These are phyloP conservation scores for Emydomyces testavorans DNA, from an alignment of 2,329 filamentous ascomycete species.

Conservation along the genomic window DNA sequence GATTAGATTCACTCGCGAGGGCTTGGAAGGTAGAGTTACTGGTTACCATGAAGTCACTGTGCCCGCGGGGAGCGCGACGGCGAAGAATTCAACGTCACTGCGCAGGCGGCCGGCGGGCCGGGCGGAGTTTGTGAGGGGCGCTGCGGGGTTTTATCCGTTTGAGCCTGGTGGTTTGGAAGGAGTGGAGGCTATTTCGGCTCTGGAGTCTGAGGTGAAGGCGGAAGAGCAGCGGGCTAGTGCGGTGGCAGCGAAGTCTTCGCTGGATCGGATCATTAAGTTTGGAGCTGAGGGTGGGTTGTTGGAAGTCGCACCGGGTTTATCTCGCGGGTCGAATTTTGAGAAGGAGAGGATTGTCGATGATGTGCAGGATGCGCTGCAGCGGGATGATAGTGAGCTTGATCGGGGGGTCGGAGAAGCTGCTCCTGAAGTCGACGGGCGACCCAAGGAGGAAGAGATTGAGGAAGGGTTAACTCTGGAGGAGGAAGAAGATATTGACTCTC, in stretches of 20 bases:
- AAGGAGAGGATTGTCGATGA: slow-evolving; percentile 51
- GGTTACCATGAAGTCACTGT: slow-evolving; percentile 92
- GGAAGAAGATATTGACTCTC: slow-evolving; percentile 59
- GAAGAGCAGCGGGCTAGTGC: slow-evolving; percentile 34
- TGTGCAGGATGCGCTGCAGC: slow-evolving; percentile 52
- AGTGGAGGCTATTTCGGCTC: slow-evolving; percentile 71
- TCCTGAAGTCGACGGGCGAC: slow-evolving; percentile 19
- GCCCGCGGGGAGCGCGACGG: slow-evolving; percentile 75
- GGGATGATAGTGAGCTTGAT: slow-evolving; percentile 29
- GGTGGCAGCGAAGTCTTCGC: slow-evolving; percentile 28
- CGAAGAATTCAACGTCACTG: slow-evolving; percentile 89
- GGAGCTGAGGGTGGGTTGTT: slow-evolving; percentile 65
- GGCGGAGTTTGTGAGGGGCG: slow-evolving; percentile 84
- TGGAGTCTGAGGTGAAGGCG: slow-evolving; percentile 60
- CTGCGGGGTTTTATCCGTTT: slow-evolving; percentile 88
- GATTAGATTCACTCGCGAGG: slow-evolving; percentile 81
- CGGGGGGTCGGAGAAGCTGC: slow-evolving; percentile 27
- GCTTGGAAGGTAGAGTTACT: slow-evolving; percentile 81
- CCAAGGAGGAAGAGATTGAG: slow-evolving; percentile 16
- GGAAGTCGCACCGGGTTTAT: slow-evolving; percentile 69
- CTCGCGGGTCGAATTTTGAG: slow-evolving; percentile 61
- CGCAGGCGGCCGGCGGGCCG: slow-evolving; percentile 72
- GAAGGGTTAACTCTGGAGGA: slow-evolving; percentile 26
- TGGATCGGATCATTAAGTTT: slow-evolving; percentile 81
- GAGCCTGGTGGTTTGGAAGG: slow-evolving; percentile 79